These are phyloP conservation scores for Paraconiothyrium brasiliense DNA, from an alignment of 2,329 filamentous ascomycete species.

Conservation along the genomic window DNA sequence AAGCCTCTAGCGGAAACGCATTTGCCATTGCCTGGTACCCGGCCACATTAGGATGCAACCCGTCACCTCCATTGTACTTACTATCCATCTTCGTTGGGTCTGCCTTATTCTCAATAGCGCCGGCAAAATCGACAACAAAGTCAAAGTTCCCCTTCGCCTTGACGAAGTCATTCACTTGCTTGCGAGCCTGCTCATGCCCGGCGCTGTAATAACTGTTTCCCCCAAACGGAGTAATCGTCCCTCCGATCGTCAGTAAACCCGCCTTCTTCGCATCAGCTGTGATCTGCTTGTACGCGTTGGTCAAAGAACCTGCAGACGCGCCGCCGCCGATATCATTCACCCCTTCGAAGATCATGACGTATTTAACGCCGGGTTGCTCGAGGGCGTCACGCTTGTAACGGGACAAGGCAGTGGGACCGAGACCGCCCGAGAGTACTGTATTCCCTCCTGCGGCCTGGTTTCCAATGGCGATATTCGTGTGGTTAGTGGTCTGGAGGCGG, in stretches of 20 bases:
- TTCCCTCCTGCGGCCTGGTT: slow-evolving; percentile 78
- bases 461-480: slow-evolving; percentile 64
- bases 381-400: slow-evolving; percentile 73
- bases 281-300: slow-evolving; percentile 66
- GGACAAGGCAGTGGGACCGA: slow-evolving; percentile 70
- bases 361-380: slow-evolving; percentile 64
- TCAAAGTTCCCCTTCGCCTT: slow-evolving; percentile 62
- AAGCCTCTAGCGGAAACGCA: slow-evolving; percentile 64
- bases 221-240: slow-evolving; percentile 72
- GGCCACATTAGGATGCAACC: slow-evolving; percentile 67
- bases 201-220: slow-evolving; percentile 61
- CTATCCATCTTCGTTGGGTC: slow-evolving; percentile 57
- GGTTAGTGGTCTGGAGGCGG: slow-evolving; percentile 55
- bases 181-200: slow-evolving; percentile 63
- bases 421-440: slow-evolving; percentile 67
- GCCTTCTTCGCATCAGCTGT: slow-evolving; percentile 60
- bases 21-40: slow-evolving; percentile 69
- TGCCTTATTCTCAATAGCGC: slow-evolving; percentile 60
- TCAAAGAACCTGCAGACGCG: slow-evolving; percentile 11
- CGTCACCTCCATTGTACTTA: slow-evolving; percentile 68
- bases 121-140: slow-evolving; percentile 68
- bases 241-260: slow-evolving; percentile 65
- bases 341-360: slow-evolving; percentile 73
- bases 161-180: slow-evolving; percentile 69
- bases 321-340: slow-evolving; percentile 69